phyloP scores from a whole-genome alignment of 352 stramenopile species.

The Pythium apleroticum region DNA sequence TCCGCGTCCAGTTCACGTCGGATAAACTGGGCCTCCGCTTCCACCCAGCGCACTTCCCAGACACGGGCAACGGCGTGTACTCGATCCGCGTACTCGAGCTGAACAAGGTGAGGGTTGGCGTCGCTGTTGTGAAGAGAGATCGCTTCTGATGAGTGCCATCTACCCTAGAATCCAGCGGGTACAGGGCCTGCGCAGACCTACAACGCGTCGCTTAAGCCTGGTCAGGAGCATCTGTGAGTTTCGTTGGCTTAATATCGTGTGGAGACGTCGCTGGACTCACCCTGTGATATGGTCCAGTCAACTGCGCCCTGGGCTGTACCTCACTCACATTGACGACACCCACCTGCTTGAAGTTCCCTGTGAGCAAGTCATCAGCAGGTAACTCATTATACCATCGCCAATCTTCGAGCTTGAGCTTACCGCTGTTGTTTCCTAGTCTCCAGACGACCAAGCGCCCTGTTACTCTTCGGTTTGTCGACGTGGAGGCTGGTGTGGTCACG shows the following conservation, averaged over 20 bases:
- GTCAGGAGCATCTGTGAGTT: slow-evolving; percentile 58
- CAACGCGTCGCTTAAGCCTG: slow-evolving; percentile 57
- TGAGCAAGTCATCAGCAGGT: slow-evolving; percentile 68
- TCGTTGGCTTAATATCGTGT: not conserved
- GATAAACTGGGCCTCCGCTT: slow-evolving; percentile 82
- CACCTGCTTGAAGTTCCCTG: slow-evolving; percentile 64
- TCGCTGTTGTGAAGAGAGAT: not conserved
- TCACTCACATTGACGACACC: slow-evolving; percentile 81
- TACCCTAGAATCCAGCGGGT: slow-evolving; percentile 38
- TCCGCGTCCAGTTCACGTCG: slow-evolving; percentile 79
- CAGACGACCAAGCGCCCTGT: slow-evolving; percentile 56
- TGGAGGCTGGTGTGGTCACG: slow-evolving; percentile 76
- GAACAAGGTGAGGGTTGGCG: slow-evolving; percentile 39
- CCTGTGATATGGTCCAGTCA: slow-evolving; percentile 16
- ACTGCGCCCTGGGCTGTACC: slow-evolving; percentile 67
- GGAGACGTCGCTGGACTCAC: not conserved
- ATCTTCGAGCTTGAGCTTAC: not conserved
- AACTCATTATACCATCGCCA: not conserved
- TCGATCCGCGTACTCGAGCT: slow-evolving; percentile 77
- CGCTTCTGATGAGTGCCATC: not conserved
- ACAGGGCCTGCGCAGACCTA: slow-evolving; percentile 67
- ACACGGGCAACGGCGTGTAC: slow-evolving; percentile 86
- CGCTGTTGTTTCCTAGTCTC: slow-evolving; percentile 28
- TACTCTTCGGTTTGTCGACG: slow-evolving; percentile 71
- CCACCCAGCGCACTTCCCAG: slow-evolving; percentile 70